These are phyloP conservation scores for Kalmanozyma brasiliensis DNA, from an alignment of 1,284 basidiomycete species.

Conservation along the genomic window DNA sequence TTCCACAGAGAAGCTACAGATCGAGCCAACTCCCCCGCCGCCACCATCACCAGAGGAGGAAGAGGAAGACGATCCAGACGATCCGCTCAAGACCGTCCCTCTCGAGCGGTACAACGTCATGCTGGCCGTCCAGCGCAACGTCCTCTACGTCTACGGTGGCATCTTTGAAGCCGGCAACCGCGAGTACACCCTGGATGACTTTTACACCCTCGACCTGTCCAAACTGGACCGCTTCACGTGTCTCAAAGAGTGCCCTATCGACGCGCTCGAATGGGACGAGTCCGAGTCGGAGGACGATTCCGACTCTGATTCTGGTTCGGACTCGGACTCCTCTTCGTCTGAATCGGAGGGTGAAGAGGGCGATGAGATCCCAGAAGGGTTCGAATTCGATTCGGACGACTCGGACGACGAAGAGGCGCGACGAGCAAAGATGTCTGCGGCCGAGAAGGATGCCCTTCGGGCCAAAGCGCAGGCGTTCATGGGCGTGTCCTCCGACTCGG, in stretches of 20 bases:
- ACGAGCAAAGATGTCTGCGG: constrained; percentile 33
- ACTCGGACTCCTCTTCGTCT: constrained; percentile 35
- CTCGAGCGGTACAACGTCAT: constrained; percentile 89
- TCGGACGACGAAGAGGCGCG: constrained; percentile 36
- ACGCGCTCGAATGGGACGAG: constrained; percentile 65
- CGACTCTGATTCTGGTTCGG: constrained; percentile 29
- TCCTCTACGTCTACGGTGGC: constrained; percentile 68
- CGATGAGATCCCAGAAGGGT: constrained; percentile 53
- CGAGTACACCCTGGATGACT: constrained; percentile 67
- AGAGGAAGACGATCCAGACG: constrained; percentile 73
- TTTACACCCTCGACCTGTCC: constrained; percentile 65
- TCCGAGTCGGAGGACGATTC: constrained; percentile 56
- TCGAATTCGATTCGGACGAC: constrained; percentile 46
- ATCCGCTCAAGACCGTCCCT: constrained; percentile 78
- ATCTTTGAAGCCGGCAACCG: constrained; percentile 64
- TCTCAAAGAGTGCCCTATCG: constrained; percentile 64
- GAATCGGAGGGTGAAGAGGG: constrained; percentile 52
- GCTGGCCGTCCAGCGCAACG: constrained; percentile 86
- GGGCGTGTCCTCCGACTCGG: constrained; percentile 77
- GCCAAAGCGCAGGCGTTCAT: constrained; percentile 77
- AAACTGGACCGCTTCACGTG: constrained; percentile 65
- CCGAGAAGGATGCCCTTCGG: constrained; percentile 72
- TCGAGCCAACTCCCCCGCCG: constrained; percentile 15
- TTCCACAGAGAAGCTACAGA: constrained; percentile 28
- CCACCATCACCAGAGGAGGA: constrained; percentile 57